A percentile compares a stretch with the other conserved stretches of the same genome.
phyloP scores from a whole-genome alignment of 2,329 filamentous ascomycete genomes.

The Fusarium sp. region DNA sequence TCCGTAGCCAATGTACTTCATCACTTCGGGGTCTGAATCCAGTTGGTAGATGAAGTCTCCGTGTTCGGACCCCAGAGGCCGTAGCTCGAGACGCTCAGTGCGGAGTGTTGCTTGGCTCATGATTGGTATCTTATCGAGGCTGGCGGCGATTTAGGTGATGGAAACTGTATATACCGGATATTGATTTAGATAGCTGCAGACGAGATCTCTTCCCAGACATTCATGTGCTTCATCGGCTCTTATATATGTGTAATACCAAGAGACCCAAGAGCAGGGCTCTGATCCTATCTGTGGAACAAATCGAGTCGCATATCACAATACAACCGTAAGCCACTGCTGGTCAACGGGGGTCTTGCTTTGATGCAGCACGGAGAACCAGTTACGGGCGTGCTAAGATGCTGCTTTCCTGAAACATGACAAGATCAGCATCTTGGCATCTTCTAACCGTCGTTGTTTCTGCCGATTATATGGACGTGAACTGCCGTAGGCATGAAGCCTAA shows the following conservation, averaged over 20 bases:
- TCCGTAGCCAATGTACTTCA: slow-evolving; percentile 43
- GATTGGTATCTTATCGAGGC: background rate
- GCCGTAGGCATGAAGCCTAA: background rate
- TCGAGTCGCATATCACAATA: slow-evolving; percentile 3
- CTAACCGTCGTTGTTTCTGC: background rate
- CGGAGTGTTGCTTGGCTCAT: slow-evolving; percentile 39
- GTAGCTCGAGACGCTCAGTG: slow-evolving; percentile 35
- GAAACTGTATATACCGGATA: background rate
- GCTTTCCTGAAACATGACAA: slow-evolving; percentile 27
- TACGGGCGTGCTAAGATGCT: slow-evolving; percentile 7
- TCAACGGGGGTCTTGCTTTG: slow-evolving; percentile 20
- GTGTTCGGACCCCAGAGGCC: slow-evolving; percentile 34
- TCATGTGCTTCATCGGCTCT: slow-evolving; percentile 21
- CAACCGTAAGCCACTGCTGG: slow-evolving; percentile 8
- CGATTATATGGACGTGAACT: background rate
- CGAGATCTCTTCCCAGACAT: background rate
- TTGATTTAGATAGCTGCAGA: slow-evolving; percentile 1
- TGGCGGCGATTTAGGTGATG: background rate
- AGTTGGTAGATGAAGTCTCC: slow-evolving; percentile 38
- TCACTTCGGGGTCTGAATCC: slow-evolving; percentile 37
- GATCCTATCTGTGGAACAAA: slow-evolving; percentile 8
- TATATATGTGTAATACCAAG: slow-evolving; percentile 28
- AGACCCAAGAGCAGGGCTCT: slow-evolving; percentile 17
- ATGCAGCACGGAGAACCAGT: background rate
- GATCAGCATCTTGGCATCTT: slow-evolving; percentile 37